Percentiles rank a stretch among this genome's conserved stretches.
Conservation (phyloP, 2,329 filamentous ascomycete genomes). For the Calonectria ilicicola region DNA sequence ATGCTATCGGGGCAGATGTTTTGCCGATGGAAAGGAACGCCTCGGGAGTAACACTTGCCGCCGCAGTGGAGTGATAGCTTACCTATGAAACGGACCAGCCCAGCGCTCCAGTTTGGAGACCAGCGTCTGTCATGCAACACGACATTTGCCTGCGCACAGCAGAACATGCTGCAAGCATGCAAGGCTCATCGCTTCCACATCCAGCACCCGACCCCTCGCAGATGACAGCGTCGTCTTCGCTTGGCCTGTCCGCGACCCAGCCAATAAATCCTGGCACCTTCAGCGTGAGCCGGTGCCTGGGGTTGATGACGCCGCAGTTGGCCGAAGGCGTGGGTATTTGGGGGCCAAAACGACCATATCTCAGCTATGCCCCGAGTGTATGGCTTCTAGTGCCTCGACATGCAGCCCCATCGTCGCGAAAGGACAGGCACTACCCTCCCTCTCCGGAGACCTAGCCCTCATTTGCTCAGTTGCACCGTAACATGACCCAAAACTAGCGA, state of each 20-base stretch:
- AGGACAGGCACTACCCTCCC: not conserved
- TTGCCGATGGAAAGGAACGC: not conserved
- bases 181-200: conserved; percentile 22
- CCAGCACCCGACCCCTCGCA: conserved; percentile 10
- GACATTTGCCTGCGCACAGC: conserved; percentile 18
- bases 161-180: conserved; percentile 22
- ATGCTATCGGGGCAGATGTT: not conserved
- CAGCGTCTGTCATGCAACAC: not conserved
- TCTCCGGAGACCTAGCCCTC: not conserved
- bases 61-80: not conserved
- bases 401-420: conserved; percentile 11
- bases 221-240: conserved; percentile 14
- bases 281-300: conserved; percentile 20
- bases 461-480: conserved; percentile 14
- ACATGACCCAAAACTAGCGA: conserved; percentile 6
- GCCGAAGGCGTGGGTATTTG: conserved; percentile 1
- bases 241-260: not conserved
- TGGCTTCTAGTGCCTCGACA: conserved; percentile 1
- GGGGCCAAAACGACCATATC: conserved; percentile 15
- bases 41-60: not conserved
- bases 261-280: conserved; percentile 10
- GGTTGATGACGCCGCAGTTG: conserved; percentile 17
- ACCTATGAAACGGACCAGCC: not conserved
- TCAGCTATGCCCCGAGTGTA: not conserved
- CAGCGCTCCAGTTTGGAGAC: conserved; percentile 4